Conservation (phyloP, 768 basidiomycete species). For the Mycena metata region DNA sequence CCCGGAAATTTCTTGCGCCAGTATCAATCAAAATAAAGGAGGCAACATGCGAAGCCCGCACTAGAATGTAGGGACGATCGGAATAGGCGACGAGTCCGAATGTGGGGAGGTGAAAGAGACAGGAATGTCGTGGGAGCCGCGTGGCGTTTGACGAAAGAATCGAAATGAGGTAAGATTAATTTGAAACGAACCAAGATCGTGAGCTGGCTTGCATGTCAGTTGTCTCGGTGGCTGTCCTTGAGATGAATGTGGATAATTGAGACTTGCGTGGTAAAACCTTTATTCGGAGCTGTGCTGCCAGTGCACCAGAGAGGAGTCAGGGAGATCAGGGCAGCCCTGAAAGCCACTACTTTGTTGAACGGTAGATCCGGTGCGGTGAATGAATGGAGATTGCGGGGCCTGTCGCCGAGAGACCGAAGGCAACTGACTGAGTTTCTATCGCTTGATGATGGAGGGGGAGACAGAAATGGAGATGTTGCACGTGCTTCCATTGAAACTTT, state of each 20-base stretch:
- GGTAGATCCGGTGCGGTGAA: slow-evolving; percentile 16
- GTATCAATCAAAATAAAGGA: no score
- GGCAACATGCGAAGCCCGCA: no score
- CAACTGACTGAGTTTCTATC: no score
- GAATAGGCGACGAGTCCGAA: neutral
- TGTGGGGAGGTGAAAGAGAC: slow-evolving; percentile 22
- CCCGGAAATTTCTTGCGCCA: neutral
- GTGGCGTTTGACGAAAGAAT: neutral
- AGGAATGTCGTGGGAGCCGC: neutral
- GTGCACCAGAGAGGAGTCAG: neutral
- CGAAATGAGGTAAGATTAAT: slow-evolving; percentile 1
- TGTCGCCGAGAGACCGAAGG: no score
- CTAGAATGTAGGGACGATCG: no score
- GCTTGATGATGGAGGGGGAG: no score
- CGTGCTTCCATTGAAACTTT: slow-evolving; percentile 1
- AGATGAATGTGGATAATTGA: no score
- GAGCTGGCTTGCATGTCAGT: slow-evolving; percentile 3
- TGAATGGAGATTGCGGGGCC: no score
- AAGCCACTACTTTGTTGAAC: slow-evolving; percentile 1
- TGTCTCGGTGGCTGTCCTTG: no score
- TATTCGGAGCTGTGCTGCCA: no score
- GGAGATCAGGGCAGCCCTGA: slow-evolving; percentile 33
- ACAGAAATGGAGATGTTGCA: slow-evolving; percentile 8
- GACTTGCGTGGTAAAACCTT: no score
- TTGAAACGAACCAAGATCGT: slow-evolving; percentile 16